These are phyloP conservation scores for Colletotrichum eremochloae DNA, from an alignment of 2,329 filamentous ascomycete species.

Conservation along the genomic window DNA sequence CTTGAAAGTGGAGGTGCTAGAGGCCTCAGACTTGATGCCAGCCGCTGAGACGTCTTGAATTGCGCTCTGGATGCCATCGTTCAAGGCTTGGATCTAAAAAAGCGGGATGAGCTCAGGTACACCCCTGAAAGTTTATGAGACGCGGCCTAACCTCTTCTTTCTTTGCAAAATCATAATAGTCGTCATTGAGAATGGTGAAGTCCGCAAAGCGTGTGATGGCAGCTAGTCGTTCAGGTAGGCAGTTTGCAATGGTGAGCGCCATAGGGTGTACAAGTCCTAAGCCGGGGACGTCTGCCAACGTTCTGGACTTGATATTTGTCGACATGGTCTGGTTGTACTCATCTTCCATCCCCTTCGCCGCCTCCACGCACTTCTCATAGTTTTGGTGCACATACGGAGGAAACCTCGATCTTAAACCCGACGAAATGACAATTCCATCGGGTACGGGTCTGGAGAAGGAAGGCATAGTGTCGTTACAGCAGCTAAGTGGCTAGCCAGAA, in stretches of 20 bases:
- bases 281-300: not conserved
- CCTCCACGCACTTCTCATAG: not conserved
- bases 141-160: not conserved
- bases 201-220: not conserved
- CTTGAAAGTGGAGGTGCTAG: not conserved
- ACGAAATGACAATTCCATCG: not conserved
- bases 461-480: not conserved
- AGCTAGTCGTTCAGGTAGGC: not conserved
- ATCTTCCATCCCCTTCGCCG: not conserved
- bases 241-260: constrained; percentile 1
- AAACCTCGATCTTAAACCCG: not conserved
- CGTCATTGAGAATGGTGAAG: not conserved
- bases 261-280: not conserved
- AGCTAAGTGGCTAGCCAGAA: no score
- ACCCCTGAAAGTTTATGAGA: no score
- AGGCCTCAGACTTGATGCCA: not conserved
- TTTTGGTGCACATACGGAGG: not conserved
- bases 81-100: not conserved
- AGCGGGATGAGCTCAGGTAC: not conserved
- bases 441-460: not conserved
- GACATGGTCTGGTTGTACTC: constrained; percentile 4
- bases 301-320: not conserved
- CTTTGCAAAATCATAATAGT: not conserved
- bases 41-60: not conserved
- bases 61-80: constrained; percentile 7